Evolutionary conservation across 2,329 filamentous ascomycete species (phyloP).

Genomic region (Xylariaceae sp.): DNA sequence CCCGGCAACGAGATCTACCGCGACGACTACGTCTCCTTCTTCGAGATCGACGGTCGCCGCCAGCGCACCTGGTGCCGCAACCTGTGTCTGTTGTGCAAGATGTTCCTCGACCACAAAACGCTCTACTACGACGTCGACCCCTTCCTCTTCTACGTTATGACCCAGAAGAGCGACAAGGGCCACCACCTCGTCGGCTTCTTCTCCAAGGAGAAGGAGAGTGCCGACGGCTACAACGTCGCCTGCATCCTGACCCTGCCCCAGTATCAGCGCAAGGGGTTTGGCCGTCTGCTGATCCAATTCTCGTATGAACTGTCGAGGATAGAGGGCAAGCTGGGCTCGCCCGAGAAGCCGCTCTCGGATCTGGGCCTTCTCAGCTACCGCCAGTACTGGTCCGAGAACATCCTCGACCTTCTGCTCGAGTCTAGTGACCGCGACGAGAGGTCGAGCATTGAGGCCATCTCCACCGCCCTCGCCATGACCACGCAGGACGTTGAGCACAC

Average conservation of each 20-base stretch:
- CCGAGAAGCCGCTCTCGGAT: conserved; percentile 94
- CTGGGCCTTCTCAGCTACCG: conserved; percentile 87
- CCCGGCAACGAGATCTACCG: conserved; percentile 98
- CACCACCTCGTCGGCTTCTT: conserved; percentile 99
- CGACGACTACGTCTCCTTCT: conserved; percentile 88
- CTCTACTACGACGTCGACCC: conserved; percentile 99
- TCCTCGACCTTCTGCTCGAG: conserved; percentile 77
- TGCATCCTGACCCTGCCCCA: conserved; percentile 96
- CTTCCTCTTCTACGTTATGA: conserved; percentile 98
- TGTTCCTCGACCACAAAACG: conserved; percentile 94
- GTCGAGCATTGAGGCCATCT: conserved; percentile 81
- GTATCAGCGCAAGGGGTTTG: conserved; percentile 91
- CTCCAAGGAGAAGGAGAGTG: conserved; percentile 95
- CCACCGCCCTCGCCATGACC: conserved; percentile 81
- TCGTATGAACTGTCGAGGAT: conserved; percentile 95
- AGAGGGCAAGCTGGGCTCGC: conserved; percentile 89
- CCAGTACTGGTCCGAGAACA: conserved; percentile 95
- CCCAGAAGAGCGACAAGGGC: conserved; percentile 76
- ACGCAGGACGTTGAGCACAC: conserved; percentile 94
- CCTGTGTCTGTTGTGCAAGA: conserved; percentile 85
- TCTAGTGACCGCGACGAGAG: conserved; percentile 60
- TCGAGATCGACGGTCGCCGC: conserved; percentile 90
- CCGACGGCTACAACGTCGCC: conserved; percentile 94
- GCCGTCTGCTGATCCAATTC: conserved; percentile 89
- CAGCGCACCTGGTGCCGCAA: conserved; percentile 97